These are phyloP conservation scores for Aureobasidium vineae DNA, from an alignment of 2,329 filamentous ascomycete genomes.

Conservation along the genomic window DNA sequence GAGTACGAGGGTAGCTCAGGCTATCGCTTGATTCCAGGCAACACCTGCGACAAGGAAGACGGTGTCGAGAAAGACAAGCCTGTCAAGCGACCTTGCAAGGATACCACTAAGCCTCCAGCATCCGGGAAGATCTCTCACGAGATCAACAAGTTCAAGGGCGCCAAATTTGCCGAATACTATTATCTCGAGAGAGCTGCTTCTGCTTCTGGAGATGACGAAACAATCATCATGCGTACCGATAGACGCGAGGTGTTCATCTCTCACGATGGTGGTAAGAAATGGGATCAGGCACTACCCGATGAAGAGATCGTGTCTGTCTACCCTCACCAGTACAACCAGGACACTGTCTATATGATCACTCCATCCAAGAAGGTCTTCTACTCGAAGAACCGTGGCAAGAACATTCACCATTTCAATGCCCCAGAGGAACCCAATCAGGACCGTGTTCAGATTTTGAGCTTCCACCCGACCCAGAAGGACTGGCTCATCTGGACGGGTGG, in stretches of 20 bases:
- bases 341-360: constrained; percentile 84
- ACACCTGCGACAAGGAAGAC: constrained; percentile 47
- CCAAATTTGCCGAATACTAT: constrained; percentile 56
- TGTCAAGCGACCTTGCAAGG: constrained; percentile 72
- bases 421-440: constrained; percentile 59
- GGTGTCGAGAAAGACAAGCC: constrained; percentile 46
- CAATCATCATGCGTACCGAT: constrained; percentile 60
- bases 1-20: constrained; percentile 84
- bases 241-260: constrained; percentile 67
- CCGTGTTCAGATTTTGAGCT: constrained; percentile 60
- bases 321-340: constrained; percentile 77
- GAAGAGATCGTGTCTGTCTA: constrained; percentile 69
- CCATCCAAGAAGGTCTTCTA: constrained; percentile 67
- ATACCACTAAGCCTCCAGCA: constrained; percentile 54
- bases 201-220: constrained; percentile 68
- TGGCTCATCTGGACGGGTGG: constrained; percentile 89
- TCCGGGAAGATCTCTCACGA: constrained; percentile 65
- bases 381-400: constrained; percentile 73
- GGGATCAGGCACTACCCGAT: constrained; percentile 65
- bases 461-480: constrained; percentile 81
- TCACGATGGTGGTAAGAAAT: constrained; percentile 83
- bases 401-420: constrained; percentile 70
- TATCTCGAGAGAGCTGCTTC: constrained; percentile 77
- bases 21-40: constrained; percentile 80
- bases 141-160: constrained; percentile 62